Evolutionary conservation across 108 stramenopile species (phyloP).

Genomic region (Cyclotella atomus): DNA sequence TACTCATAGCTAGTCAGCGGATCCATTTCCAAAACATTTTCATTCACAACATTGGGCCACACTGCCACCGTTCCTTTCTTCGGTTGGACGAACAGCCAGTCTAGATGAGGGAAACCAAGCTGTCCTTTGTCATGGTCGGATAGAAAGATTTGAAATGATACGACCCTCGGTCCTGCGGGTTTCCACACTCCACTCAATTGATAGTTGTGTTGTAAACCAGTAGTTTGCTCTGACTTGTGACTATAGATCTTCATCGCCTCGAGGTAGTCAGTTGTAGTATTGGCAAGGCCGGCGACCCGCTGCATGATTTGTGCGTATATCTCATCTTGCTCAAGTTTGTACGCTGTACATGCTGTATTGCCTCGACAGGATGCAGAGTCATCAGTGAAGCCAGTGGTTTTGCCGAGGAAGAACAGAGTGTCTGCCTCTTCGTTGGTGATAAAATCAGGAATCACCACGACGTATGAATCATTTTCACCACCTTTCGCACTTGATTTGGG

Average conservation of each 20-base stretch:
- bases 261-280: constrained; percentile 26
- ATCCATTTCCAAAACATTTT: constrained; percentile 31
- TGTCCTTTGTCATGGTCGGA: constrained; percentile 45
- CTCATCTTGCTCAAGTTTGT: neutral
- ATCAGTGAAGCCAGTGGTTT: constrained; percentile 11
- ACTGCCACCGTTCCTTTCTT: constrained; percentile 38
- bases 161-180: constrained; percentile 50
- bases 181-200: constrained; percentile 41
- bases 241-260: constrained; percentile 43
- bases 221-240: constrained; percentile 1
- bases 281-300: constrained; percentile 31
- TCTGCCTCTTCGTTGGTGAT: constrained; percentile 35
- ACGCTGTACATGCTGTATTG: constrained; percentile 8
- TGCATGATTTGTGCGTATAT: constrained; percentile 39
- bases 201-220: constrained; percentile 39
- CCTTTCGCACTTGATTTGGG: constrained; percentile 17
- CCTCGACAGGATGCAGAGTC: constrained; percentile 7
- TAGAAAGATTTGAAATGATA: constrained; percentile 50
- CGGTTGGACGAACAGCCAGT: constrained; percentile 48
- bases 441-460: constrained; percentile 38
- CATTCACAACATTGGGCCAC: constrained; percentile 43
- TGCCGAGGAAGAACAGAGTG: constrained; percentile 17
- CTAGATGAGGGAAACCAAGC: constrained; percentile 57
- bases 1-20: constrained; percentile 33
- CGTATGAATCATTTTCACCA: constrained; percentile 34